A percentile compares a stretch with the other conserved stretches of the same genome.
Evolutionary conservation across 495 filamentous ascomycete species (phyloP).

Genomic region (Collariella sp.): DNA sequence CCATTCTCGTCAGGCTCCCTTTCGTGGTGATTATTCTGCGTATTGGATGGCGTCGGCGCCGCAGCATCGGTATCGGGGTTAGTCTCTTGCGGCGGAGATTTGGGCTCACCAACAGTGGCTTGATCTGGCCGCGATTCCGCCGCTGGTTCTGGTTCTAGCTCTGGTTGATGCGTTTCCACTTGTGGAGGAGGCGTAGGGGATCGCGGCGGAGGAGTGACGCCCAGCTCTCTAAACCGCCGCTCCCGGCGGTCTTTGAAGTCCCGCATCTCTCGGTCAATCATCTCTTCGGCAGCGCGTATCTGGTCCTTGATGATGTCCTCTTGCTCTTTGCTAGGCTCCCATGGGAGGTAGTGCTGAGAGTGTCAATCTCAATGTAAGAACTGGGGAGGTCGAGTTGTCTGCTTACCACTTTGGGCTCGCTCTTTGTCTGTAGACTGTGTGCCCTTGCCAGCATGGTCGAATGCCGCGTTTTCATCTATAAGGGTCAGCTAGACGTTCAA

Average conservation of each 20-base stretch:
- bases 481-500: conserved; percentile 20
- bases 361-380: conserved; percentile 25
- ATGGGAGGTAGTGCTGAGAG: conserved; percentile 78
- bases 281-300: conserved; percentile 36
- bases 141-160: not conserved
- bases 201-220: conserved; percentile 20
- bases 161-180: not conserved
- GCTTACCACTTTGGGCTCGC: conserved; percentile 70
- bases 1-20: conserved; percentile 57
- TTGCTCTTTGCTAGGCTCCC: conserved; percentile 55
- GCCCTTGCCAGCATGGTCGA: conserved; percentile 62
- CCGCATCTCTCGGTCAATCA: conserved; percentile 36
- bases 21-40: conserved; percentile 18
- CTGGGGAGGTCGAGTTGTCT: not conserved
- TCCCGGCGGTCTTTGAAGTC: conserved; percentile 37
- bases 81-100: conserved; percentile 35
- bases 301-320: conserved; percentile 41
- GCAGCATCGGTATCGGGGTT: conserved; percentile 22
- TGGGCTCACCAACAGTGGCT: conserved; percentile 41
- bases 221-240: conserved; percentile 23
- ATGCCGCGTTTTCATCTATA: conserved; percentile 74
- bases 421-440: conserved; percentile 62
- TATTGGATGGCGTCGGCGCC: conserved; percentile 12
- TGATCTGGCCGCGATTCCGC: conserved; percentile 16
- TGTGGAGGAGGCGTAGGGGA: conserved; percentile 6